These are phyloP conservation scores for Yarrowia deformans DNA, from an alignment of 805 yeast species.

Conservation along the genomic window DNA sequence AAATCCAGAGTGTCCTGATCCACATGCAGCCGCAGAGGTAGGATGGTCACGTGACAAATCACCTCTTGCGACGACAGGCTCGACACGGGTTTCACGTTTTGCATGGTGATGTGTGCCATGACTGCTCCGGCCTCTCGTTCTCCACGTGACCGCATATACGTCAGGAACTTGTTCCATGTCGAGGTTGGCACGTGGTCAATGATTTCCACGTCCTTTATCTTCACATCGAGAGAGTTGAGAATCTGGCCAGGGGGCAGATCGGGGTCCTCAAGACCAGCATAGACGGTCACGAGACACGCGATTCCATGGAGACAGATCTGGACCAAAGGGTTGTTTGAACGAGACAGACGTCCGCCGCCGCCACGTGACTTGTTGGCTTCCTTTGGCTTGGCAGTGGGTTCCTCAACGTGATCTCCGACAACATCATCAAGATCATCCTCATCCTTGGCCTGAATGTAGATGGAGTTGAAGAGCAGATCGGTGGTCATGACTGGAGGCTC, in stretches of 20 bases:
- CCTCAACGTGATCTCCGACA: background rate
- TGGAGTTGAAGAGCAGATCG: conserved; percentile 78
- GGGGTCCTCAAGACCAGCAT: conserved; percentile 55
- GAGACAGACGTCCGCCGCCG: conserved; percentile 58
- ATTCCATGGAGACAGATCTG: conserved; percentile 63
- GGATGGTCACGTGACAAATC: conserved; percentile 58
- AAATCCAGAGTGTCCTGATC: conserved; percentile 95
- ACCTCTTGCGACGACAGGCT: conserved; percentile 73
- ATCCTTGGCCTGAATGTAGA: conserved; percentile 63
- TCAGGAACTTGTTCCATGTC: conserved; percentile 86
- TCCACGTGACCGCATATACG: conserved; percentile 71
- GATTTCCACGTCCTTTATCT: conserved; percentile 63
- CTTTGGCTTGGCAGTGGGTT: background rate
- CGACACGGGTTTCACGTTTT: conserved; percentile 69
- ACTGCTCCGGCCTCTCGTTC: conserved; percentile 72
- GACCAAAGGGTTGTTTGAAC: conserved; percentile 70
- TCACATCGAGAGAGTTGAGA: conserved; percentile 59
- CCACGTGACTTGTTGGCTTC: background rate
- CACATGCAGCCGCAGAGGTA: conserved; percentile 82
- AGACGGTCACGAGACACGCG: conserved; percentile 56
- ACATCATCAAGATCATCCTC: conserved; percentile 54
- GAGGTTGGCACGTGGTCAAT: conserved; percentile 84
- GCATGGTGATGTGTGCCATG: conserved; percentile 63
- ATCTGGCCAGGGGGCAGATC: conserved; percentile 52
- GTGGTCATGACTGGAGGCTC: conserved; percentile 48